Base-by-base conservation (phyloP, 2,329 filamentous ascomycete genomes). In the Aureobasidium sp. region DNA sequence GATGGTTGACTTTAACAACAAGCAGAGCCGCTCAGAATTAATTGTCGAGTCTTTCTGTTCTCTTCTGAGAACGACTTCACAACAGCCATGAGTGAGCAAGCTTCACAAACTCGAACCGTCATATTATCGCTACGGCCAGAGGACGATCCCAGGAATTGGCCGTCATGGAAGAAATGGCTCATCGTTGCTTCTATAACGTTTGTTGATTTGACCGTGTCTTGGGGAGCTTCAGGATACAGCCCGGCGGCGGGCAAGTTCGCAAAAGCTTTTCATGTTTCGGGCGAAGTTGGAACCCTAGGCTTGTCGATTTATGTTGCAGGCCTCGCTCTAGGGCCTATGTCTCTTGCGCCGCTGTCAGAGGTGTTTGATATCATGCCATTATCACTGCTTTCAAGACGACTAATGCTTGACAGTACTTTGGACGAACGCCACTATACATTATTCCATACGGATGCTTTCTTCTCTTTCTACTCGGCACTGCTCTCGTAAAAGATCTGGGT, bases 171-270 rank as follows among this genome's bases (percentile, higher is more conserved):
- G 30, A 74, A 74, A 68, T 74, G 72, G 72, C 54, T 71, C 7
- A 71, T 74, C 68, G 66, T 74, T 5, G 69, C 68, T 32, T 68
- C 68, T 21, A 73, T 75, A 39, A 67, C 72, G 2, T 68, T 72
- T 34, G 73, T 74, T 54, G 59, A 61, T 37, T 14, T 61, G 21
- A 34, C 39, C 1, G 48, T 61, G 11, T 44, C 36, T 7, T 80
- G 77, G 73, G 77, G 75, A 9, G 78, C 78, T 1, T 78, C 76
- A 6, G 78, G 78, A 9, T 81, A 77, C 66, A 79, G 76, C 2
- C 78, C 79, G 0, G 76, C 73, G 0, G 68, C 71, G 14, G 66
- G 63, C n/a, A 74, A 76, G 45, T 78, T 80, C 59, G 71, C 70
- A 1, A 68, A 73, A 9, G 74, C 77, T 16, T 76, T 80, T 61